phyloP scores from a whole-genome alignment of 495 filamentous ascomycete genomes.

The Talaromyces trachyspermus region DNA sequence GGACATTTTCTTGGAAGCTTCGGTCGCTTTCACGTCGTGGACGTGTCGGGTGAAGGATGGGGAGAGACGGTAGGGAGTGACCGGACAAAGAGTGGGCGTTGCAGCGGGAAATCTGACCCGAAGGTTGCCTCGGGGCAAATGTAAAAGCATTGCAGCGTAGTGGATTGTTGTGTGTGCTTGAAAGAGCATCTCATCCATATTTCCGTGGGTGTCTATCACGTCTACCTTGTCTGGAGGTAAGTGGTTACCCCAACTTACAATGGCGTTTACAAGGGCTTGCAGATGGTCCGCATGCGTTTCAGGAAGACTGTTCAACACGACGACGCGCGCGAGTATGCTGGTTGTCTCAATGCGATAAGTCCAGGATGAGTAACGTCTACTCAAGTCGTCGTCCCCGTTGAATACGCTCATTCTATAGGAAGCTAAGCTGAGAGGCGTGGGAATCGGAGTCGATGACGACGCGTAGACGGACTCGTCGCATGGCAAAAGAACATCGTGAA shows the following conservation, averaged over 20 bases:
- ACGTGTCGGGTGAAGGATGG: slow-evolving; percentile 10
- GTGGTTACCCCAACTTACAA: slow-evolving; percentile 10
- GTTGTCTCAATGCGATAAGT: slow-evolving; percentile 11
- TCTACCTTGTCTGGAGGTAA: slow-evolving; percentile 8
- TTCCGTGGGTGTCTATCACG: slow-evolving; percentile 9
- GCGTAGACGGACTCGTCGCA: slow-evolving; percentile 6
- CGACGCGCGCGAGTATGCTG: slow-evolving; percentile 7
- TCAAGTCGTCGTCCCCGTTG: slow-evolving; percentile 5
- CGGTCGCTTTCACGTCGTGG: slow-evolving; percentile 10
- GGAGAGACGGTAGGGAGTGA: not conserved
- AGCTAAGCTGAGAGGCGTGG: not conserved
- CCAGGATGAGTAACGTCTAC: slow-evolving; percentile 12
- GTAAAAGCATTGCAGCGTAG: slow-evolving; percentile 10
- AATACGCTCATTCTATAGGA: not conserved
- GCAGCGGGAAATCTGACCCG: not conserved
- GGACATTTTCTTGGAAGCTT: slow-evolving; percentile 13
- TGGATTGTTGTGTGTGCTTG: slow-evolving; percentile 10
- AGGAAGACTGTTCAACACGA: slow-evolving; percentile 4
- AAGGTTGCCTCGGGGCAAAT: slow-evolving; percentile 12
- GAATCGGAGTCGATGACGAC: not conserved
- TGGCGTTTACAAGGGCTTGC: slow-evolving; percentile 11
- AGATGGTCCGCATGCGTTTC: slow-evolving; percentile 10
- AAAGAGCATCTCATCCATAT: slow-evolving; percentile 13
- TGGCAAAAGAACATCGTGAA: slow-evolving; percentile 3
- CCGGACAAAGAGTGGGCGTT: not conserved